phyloP scores from a whole-genome alignment of 169 alveolate species.

The Fabrea salina region DNA sequence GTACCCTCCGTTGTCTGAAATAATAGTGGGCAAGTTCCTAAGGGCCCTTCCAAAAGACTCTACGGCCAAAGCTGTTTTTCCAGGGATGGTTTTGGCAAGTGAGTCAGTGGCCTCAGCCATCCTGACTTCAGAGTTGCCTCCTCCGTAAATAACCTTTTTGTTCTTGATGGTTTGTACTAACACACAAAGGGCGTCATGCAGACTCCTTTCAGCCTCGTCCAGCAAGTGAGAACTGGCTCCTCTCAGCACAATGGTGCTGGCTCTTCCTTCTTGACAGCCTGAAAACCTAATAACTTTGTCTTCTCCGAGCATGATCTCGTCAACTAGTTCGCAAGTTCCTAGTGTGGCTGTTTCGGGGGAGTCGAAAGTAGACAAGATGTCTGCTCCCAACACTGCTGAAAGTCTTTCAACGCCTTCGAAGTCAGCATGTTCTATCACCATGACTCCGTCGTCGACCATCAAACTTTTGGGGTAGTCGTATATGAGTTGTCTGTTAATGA shows the following conservation, averaged over 20 bases:
- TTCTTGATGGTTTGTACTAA: conserved; percentile 91
- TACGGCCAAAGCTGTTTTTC: conserved; percentile 94
- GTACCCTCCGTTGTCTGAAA: conserved; percentile 96
- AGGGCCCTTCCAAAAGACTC: conserved; percentile 98
- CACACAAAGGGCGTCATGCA: conserved; percentile 99
- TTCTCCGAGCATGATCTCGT: conserved; percentile 98
- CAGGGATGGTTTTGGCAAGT: conserved; percentile 91
- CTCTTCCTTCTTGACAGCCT: conserved; percentile 95
- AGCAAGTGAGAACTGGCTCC: conserved; percentile 99
- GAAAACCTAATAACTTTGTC: conserved; percentile 96
- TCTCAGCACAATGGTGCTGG: conserved; percentile 97
- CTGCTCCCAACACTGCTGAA: conserved; percentile 98
- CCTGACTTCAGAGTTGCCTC: conserved; percentile 97
- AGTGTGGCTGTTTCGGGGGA: conserved; percentile 90
- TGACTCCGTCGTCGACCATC: conserved; percentile 93
- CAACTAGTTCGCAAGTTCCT: conserved; percentile 95
- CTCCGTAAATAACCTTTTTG: conserved; percentile 95
- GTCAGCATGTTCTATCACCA: conserved; percentile 99
- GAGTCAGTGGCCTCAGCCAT: conserved; percentile 98
- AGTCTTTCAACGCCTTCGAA: conserved; percentile 99
- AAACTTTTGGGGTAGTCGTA: conserved; percentile 99
- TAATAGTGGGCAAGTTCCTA: conserved; percentile 95
- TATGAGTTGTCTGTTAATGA: conserved; percentile 98
- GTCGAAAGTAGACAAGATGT: conserved; percentile 98
- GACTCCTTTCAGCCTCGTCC: conserved; percentile 99